Base-by-base conservation (phyloP, 805 yeast species). In the Sugiyamaella smithiae region DNA sequence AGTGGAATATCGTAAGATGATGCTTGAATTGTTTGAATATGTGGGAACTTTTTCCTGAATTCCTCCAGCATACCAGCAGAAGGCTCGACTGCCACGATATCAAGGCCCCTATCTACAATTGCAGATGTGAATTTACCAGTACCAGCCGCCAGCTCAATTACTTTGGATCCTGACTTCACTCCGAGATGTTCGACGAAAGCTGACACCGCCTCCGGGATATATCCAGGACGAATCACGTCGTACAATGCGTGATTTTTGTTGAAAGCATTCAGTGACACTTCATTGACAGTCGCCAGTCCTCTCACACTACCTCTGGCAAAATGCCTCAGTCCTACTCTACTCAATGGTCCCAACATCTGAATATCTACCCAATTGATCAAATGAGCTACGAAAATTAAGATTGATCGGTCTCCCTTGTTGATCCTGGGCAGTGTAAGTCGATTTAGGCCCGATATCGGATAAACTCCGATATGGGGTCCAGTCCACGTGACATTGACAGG, bases 41-140 rank as follows among this genome's bases (percentile, higher is more conserved):
- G 54, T 1, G 85, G 85, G 55, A 75, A 75, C 47, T 77, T 75
- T 41, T 53, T 49, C 17, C 58, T 55, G 55, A 81, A 79, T 7
- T 75, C 62, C 17, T 65, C 66, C 16, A 77, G 62, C 86, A 81
- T 81, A 0, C 85, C 85, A 40, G 57, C 50, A 25, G 81, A 72
- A 12, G 85, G 83, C 51, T 81, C 85, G 5, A 77, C 78, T 1
- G 76, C 75, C 2, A 64, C 55, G 35, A 78, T 54, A 32, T 71
- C 66, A 66, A 74, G 71, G 1, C 79, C 78, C 38, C 62, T 57
- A 16, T 60, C 57, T 1, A 67, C 63, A 20, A 81, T 62, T 37
- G 71, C 65, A 23, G 61, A 63, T 1, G 85, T 81, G 66, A 81
- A 81, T 55, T 80, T 80, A 7, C 86, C 85, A 0, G 85, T 81